Base-by-base conservation (phyloP, 768 basidiomycete genomes). In the Tulasnella sp. region DNA sequence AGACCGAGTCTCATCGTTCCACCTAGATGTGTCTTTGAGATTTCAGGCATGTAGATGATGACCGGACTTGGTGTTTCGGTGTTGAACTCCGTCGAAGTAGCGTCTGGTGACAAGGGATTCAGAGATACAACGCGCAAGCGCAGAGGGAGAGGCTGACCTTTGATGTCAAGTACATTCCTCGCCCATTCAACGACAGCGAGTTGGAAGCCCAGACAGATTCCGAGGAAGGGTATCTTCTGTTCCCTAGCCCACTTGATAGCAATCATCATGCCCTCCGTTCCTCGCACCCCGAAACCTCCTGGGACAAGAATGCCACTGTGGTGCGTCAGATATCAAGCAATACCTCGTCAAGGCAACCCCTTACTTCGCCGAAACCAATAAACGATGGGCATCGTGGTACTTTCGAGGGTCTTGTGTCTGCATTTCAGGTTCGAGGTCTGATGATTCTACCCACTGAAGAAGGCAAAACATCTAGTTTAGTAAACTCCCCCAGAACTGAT, bases 1-100 rank as follows among this genome's bases (percentile, higher is more conserved):
- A 99, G 89, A 34, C 98, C 98, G n/a, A 98, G 90, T 18, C 98
- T 93, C 98, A 99, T 99, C n/a, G 97, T 99, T 31, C 98, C 98
- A 77, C 98, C 98, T 91, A 99, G 96, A 82, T 99, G 96, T 20
- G 97, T 98, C 85, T 93, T 94, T 16, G 96, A 98, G 83, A 99
- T 95, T 85, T 99, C 98, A 24, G 98, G 98, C 98, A 99, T 99
- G 90, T 97, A 99, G 83, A 99, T 89, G 86, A 98, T 89, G 79
- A 96, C 89, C 1, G 93, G 94, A 82, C 93, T 88, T 28, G 87
- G 85, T 1, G 92, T 87, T 0, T 90, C 86, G 0, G 90, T 84
- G 58, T 89, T 86, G 83, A 99, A 94, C 86, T 99, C 97, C 44
- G 91, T 87, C 3, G 97, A 99, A 74, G 92, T 93, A 7, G 97